A percentile compares a stretch with the other conserved stretches of the same genome.
These are phyloP conservation scores for Mycena sp. DNA, from an alignment of 1,284 basidiomycete species.

Conservation along the genomic window DNA sequence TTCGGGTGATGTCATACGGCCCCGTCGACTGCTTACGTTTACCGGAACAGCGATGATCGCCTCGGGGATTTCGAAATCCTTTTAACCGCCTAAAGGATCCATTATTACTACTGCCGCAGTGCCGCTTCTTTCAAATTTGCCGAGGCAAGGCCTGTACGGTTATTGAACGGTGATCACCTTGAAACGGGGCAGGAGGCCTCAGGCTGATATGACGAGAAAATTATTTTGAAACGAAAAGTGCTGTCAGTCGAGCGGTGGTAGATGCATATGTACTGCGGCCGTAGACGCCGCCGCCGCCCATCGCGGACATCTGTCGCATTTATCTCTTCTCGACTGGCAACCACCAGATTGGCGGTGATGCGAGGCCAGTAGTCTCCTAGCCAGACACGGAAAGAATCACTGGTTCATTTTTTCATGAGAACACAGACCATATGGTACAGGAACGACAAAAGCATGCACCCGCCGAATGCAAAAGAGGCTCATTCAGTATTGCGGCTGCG, in stretches of 20 bases:
- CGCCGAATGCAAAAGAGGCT: not conserved
- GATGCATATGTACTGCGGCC: not conserved
- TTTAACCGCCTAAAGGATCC: no score
- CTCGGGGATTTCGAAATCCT: no score
- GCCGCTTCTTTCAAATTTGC: slow-evolving; percentile 7
- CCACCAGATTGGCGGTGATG: no score
- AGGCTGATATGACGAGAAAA: slow-evolving; percentile 7
- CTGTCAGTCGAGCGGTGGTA: slow-evolving; percentile 5
- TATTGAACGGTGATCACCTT: slow-evolving; percentile 10
- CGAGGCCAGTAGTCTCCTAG: no score
- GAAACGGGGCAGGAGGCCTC: not conserved
- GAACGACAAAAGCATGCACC: slow-evolving; percentile 20
- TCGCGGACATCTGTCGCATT: slow-evolving; percentile 4
- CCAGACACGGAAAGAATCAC: no score
- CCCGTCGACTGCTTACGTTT: no score
- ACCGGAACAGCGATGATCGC: no score
- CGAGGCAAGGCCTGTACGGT: slow-evolving; percentile 12
- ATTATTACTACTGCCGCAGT: no score
- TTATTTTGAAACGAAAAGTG: not conserved
- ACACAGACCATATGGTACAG: slow-evolving; percentile 31
- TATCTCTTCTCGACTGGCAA: no score
- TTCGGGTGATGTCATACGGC: no score
- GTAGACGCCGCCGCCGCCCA: not conserved
- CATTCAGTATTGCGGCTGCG: slow-evolving; percentile 40
- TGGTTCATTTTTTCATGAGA: slow-evolving; percentile 10